A percentile compares a stretch with the other conserved stretches of the same genome.
These are phyloP conservation scores for Ulmus americana DNA, from an alignment of 331 rosid genomes.

Conservation along the genomic window DNA sequence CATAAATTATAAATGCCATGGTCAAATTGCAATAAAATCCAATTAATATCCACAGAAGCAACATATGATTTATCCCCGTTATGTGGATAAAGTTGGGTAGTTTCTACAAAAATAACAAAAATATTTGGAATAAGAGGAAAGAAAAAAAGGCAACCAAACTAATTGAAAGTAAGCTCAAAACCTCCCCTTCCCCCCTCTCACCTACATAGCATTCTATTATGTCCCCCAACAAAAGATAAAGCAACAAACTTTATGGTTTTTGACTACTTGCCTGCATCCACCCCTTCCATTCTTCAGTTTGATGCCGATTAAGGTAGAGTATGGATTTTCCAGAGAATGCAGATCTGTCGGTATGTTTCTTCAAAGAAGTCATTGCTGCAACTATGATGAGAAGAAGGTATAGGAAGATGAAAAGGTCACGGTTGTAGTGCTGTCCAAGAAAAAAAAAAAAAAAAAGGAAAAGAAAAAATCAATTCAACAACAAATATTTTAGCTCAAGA, in stretches of 20 bases:
- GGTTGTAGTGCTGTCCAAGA: conserved; percentile 69
- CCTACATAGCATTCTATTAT: background rate
- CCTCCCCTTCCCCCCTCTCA: background rate
- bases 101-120: background rate
- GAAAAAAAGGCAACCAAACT: conserved; percentile 6
- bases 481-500: conserved; percentile 15
- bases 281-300: conserved; percentile 99
- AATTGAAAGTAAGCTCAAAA: conserved; percentile 3
- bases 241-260: background rate
- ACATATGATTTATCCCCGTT: background rate
- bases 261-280: conserved; percentile 93
- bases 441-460: conserved; percentile 1
- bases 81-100: background rate
- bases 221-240: conserved; percentile 7
- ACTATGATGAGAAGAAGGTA: conserved; percentile 76
- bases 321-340: conserved; percentile 74
- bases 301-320: conserved; percentile 92
- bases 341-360: conserved; percentile 74
- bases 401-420: conserved; percentile 91
- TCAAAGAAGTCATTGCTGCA: conserved; percentile 89
- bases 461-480: conserved; percentile 20
- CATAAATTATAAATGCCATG: background rate
- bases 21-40: background rate
- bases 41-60: background rate
- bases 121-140: background rate